Conservation (phyloP, 306 rosid species). For the Datisca glomerata region DNA sequence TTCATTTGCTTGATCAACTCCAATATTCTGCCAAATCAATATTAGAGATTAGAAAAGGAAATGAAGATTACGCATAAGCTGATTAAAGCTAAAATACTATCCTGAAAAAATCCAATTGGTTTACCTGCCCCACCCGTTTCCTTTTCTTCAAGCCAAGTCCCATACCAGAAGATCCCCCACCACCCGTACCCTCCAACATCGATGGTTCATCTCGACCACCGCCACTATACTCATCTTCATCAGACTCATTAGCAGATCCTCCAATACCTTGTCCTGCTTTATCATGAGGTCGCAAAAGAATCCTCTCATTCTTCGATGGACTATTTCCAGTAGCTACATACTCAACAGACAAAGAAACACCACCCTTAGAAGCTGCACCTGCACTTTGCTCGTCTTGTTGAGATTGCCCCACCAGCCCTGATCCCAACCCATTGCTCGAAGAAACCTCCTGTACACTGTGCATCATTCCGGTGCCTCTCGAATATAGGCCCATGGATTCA, state of each 20-base stretch:
- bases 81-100: no score
- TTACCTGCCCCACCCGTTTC: constrained; percentile 75
- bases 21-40: constrained; percentile 44
- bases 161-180: constrained; percentile 39
- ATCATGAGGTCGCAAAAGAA: constrained; percentile 37
- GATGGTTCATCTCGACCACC: constrained; percentile 43
- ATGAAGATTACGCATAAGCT: no score
- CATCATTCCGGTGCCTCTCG: constrained; percentile 25
- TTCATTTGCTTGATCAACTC: constrained; percentile 33
- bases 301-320: constrained; percentile 43
- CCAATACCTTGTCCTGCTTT: constrained; percentile 42
- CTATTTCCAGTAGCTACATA: constrained; percentile 37
- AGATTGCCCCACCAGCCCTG: constrained; percentile 25
- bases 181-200: constrained; percentile 42
- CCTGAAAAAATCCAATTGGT: no score
- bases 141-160: constrained; percentile 63
- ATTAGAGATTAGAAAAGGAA: no score
- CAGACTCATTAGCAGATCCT: constrained; percentile 50
- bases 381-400: constrained; percentile 28
- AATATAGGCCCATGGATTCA: constrained; percentile 34
- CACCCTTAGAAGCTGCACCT: constrained; percentile 39
- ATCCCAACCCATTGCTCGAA: constrained; percentile 30
- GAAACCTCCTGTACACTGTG: constrained; percentile 32
- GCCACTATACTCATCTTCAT: constrained; percentile 54
- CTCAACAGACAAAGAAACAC: constrained; percentile 32